Conservation (phyloP, 2,329 filamentous ascomycete genomes). For the Seiridium cupressi region DNA sequence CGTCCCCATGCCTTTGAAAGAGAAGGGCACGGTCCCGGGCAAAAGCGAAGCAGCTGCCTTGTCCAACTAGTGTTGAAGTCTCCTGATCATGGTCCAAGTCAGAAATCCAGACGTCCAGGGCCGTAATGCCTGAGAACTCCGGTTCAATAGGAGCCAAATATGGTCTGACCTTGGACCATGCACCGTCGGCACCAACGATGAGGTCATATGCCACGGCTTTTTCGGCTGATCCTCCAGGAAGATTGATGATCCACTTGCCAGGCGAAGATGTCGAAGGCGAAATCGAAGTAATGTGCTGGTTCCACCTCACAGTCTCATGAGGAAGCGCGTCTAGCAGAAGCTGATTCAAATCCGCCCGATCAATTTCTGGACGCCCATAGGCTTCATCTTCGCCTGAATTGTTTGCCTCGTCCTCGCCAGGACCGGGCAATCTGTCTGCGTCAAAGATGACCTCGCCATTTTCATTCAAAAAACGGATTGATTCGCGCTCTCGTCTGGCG, state of each 20-base stretch:
- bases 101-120: conserved; percentile 33
- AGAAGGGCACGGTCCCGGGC: conserved; percentile 13
- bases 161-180: conserved; percentile 35
- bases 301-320: conserved; percentile 35
- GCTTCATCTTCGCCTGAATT: conserved; percentile 6
- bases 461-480: conserved; percentile 17
- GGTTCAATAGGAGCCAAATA: conserved; percentile 34
- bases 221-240: too few species aligned
- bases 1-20: conserved; percentile 18
- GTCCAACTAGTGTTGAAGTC: not conserved
- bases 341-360: conserved; percentile 30
- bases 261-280: not conserved
- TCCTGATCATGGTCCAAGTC: conserved; percentile 24
- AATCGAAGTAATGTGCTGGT: conserved; percentile 27
- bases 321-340: conserved; percentile 31
- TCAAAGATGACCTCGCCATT: conserved; percentile 22
- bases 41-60: not conserved
- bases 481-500: conserved; percentile 20
- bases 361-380: conserved; percentile 32
- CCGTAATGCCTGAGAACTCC: conserved; percentile 35
- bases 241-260: conserved; percentile 11
- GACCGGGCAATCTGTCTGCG: conserved; percentile 23
- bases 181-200: conserved; percentile 38
- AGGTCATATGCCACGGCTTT: too few species aligned
- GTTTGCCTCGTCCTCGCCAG: conserved; percentile 16